These are phyloP conservation scores for Thermomucor indicae-seudaticae DNA, from an alignment of 371 early-diverging fungal genomes.

Conservation along the genomic window DNA sequence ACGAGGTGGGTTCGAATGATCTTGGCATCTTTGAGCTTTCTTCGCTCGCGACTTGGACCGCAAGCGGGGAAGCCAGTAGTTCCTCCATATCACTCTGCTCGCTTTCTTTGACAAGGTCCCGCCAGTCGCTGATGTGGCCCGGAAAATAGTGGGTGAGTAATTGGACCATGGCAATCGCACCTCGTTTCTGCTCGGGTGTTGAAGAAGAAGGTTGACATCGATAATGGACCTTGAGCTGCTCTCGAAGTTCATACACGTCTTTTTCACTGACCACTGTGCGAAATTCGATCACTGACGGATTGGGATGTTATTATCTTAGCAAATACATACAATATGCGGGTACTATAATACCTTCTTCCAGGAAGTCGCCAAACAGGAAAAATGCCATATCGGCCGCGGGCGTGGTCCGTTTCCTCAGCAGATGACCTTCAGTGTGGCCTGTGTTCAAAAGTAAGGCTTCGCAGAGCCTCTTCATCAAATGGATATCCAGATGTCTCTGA, in stretches of 20 bases:
- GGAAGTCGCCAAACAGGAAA: slow-evolving; percentile 88
- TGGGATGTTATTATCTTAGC: no score
- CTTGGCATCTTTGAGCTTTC: slow-evolving; percentile 23
- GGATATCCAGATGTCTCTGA: slow-evolving; percentile 75
- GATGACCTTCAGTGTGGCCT: slow-evolving; percentile 60
- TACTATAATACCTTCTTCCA: slow-evolving; percentile 67
- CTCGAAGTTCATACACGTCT: slow-evolving; percentile 72
- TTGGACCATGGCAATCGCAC: slow-evolving; percentile 75
- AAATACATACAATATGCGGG: not conserved
- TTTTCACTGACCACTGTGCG: slow-evolving; percentile 74
- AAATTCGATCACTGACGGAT: slow-evolving; percentile 48
- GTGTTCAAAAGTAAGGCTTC: slow-evolving; percentile 82
- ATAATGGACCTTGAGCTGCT: slow-evolving; percentile 73
- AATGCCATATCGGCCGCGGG: slow-evolving; percentile 85
- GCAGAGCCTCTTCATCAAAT: slow-evolving; percentile 79
- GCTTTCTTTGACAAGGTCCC: slow-evolving; percentile 76
- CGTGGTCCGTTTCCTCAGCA: slow-evolving; percentile 60
- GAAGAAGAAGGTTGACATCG: slow-evolving; percentile 74
- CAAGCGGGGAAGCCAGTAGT: slow-evolving; percentile 35
- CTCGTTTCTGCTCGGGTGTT: slow-evolving; percentile 58
- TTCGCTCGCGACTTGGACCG: slow-evolving; percentile 19
- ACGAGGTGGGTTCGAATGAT: not conserved
- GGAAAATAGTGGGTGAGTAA: slow-evolving; percentile 45
- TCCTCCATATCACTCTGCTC: slow-evolving; percentile 73
- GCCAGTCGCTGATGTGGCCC: slow-evolving; percentile 79